Conservation (phyloP, 2,329 filamentous ascomycete species). For the Fusarium citri region DNA sequence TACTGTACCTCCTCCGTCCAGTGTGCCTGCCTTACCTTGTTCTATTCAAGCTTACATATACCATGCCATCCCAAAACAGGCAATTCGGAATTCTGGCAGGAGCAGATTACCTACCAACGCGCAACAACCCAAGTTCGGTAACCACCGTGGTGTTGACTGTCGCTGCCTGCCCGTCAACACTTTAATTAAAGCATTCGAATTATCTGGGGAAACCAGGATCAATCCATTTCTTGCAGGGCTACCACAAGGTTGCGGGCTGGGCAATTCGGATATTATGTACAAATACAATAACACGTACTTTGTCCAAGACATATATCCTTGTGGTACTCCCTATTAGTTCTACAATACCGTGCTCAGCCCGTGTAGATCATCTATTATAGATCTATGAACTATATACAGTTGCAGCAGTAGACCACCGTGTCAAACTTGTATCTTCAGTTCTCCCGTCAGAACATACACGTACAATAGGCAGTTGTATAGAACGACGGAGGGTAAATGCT, state of each 20-base stretch:
- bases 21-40: not conserved
- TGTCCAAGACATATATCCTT: not conserved
- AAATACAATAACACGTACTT: not conserved
- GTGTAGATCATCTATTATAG: slow-evolving; percentile 15
- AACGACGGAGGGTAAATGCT: slow-evolving; percentile 11
- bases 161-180: slow-evolving; percentile 1
- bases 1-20: not conserved
- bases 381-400: not conserved
- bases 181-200: slow-evolving; percentile 9
- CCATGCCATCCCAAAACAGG: slow-evolving; percentile 1
- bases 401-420: not conserved
- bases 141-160: not conserved
- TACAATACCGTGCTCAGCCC: not conserved
- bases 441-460: not conserved
- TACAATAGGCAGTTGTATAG: slow-evolving; percentile 11
- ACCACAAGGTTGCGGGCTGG: not conserved
- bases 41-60: not conserved
- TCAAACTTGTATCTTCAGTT: not conserved
- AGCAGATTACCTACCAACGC: not conserved
- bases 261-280: not conserved
- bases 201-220: slow-evolving; percentile 32
- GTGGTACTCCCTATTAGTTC: not conserved
- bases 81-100: slow-evolving; percentile 21
- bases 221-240: slow-evolving; percentile 5
- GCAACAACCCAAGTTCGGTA: not conserved